These are phyloP conservation scores for Hordeum vulgare DNA, from an alignment of 176 grass and related monocot species.

Conservation along the genomic window DNA sequence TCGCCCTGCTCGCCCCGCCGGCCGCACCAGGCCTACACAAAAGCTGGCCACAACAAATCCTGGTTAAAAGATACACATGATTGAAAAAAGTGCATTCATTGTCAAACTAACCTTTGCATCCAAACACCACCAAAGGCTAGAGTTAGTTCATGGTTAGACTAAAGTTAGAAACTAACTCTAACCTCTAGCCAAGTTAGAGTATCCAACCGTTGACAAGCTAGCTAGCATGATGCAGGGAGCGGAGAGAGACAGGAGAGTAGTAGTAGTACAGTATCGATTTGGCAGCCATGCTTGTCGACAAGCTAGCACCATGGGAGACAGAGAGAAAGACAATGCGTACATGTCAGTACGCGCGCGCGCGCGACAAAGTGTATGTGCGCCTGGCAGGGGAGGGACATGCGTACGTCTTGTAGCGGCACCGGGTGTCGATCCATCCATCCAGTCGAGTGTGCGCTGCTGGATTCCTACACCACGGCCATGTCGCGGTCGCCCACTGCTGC, in stretches of 20 bases:
- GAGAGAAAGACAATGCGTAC: neutral
- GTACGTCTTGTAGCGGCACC: neutral
- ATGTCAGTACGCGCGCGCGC: neutral
- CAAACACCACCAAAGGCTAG: too few relatives aligned
- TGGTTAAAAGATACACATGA: too few relatives aligned
- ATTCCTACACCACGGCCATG: constrained; percentile 21
- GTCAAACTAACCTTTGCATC: too few relatives aligned
- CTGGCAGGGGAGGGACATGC: neutral
- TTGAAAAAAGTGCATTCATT: too few relatives aligned
- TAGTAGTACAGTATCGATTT: neutral
- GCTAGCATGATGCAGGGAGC: neutral
- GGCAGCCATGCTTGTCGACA: neutral
- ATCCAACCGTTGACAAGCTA: too few relatives aligned
- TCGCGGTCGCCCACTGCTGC: constrained; percentile 7
- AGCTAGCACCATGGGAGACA: neutral
- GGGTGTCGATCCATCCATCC: neutral
- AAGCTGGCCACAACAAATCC: too few relatives aligned
- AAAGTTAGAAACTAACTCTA: too few relatives aligned
- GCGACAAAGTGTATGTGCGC: neutral
- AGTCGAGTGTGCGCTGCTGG: neutral
- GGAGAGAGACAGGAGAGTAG: neutral
- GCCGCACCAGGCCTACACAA: too few relatives aligned
- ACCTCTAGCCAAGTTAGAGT: too few relatives aligned
- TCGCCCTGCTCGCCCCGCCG: too few relatives aligned
- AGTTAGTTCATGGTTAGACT: too few relatives aligned